Conservation (phyloP, 139 green algal species). For the Volvox africanus region DNA sequence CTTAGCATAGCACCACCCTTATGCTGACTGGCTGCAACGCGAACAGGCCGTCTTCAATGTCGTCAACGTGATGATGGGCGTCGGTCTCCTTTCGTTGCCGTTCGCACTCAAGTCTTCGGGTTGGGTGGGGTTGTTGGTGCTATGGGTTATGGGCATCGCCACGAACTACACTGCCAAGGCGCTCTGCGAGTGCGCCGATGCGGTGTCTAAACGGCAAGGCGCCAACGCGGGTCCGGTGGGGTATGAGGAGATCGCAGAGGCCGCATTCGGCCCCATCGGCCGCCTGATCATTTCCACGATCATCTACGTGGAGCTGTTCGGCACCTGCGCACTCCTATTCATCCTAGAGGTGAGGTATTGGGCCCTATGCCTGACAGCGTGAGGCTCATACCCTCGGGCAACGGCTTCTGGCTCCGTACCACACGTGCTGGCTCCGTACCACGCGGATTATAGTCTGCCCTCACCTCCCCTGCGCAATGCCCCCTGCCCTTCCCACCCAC, state of each 20-base stretch:
- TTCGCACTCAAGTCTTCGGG: slow-evolving; percentile 73
- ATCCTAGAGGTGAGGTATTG: slow-evolving; percentile 67
- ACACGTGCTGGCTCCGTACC: too few relatives aligned
- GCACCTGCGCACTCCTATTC: slow-evolving; percentile 81
- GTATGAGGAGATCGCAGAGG: slow-evolving; percentile 79
- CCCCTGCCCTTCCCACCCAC: too few relatives aligned
- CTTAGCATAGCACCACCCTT: neutral
- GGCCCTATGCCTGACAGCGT: too few relatives aligned
- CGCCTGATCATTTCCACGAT: slow-evolving; percentile 69
- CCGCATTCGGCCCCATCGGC: slow-evolving; percentile 72
- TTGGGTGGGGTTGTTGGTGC: slow-evolving; percentile 70
- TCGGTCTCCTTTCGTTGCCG: slow-evolving; percentile 77
- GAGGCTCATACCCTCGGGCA: too few relatives aligned
- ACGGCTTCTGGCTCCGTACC: too few relatives aligned
- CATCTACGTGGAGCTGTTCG: slow-evolving; percentile 86
- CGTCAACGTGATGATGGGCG: slow-evolving; percentile 82
- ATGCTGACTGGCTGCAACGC: neutral
- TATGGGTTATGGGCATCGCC: slow-evolving; percentile 71
- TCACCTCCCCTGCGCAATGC: too few relatives aligned
- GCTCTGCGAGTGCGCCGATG: slow-evolving; percentile 60
- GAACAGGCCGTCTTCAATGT: slow-evolving; percentile 58
- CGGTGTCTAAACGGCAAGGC: slow-evolving; percentile 42
- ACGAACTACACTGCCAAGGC: slow-evolving; percentile 78
- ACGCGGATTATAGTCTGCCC: too few relatives aligned
- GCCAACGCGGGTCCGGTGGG: slow-evolving; percentile 36